phyloP scores from a whole-genome alignment of 1,284 basidiomycete genomes.

The Leccinum colubrinum region DNA sequence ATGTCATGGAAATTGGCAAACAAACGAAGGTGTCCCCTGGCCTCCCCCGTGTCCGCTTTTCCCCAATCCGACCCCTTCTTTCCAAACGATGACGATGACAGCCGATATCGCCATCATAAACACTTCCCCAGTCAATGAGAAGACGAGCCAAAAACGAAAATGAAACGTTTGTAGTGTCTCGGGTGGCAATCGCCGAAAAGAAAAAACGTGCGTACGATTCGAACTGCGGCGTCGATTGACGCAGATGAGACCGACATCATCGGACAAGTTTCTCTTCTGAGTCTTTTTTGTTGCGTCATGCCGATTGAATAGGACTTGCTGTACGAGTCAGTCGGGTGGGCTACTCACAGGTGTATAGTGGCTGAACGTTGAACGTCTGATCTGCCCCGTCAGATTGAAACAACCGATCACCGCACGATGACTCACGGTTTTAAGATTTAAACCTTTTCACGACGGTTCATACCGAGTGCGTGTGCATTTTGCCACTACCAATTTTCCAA shows the following conservation, averaged over 20 bases:
- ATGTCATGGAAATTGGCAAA: neutral
- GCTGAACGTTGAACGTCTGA: conserved; percentile 6
- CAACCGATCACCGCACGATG: conserved; percentile 5
- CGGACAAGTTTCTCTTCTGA: conserved; percentile 7
- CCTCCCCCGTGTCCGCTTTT: neutral
- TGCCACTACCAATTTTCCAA: neutral
- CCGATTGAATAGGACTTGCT: neutral
- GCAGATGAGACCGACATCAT: conserved; percentile 6
- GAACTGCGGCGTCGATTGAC: neutral
- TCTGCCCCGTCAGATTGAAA: conserved; percentile 11
- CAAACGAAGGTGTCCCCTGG: neutral
- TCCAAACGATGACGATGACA: neutral
- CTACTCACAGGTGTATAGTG: neutral
- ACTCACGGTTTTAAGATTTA: conserved; percentile 9
- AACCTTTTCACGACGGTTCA: neutral
- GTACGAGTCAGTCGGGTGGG: neutral
- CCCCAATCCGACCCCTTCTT: neutral
- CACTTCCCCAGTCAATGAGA: neutral
- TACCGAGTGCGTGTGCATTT: neutral
- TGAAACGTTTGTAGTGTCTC: neutral
- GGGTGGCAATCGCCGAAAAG: neutral
- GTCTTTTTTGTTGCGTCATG: neutral
- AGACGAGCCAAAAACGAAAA: neutral
- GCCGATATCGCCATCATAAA: neutral
- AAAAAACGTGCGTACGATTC: neutral